Base-by-base conservation (phyloP, 1,139 yeast species). In the Ogataea hybrid region DNA sequence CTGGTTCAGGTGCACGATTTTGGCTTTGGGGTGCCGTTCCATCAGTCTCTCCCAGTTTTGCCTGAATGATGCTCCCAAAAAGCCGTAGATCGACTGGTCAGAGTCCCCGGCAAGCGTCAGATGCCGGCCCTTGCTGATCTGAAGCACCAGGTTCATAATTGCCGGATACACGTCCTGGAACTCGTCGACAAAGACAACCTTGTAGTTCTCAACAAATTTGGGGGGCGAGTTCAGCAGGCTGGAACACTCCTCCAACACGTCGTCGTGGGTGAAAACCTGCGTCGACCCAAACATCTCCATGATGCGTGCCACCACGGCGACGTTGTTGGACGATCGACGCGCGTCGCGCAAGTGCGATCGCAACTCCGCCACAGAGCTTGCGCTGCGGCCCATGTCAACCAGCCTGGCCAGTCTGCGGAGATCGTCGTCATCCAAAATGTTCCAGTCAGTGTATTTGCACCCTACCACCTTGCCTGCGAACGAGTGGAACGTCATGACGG, bases 41-140 rank as follows among this genome's bases (percentile, higher is more conserved):
- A 14, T 14, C 22, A 39, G 17, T 14, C 21, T 22, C 2, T 3
- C 31, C 37, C 37, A 39, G 23, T 39, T 39, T 3, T 22, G 20
- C 4, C n/a, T 15, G 17, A 28, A 33, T 1, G 42, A 33, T 3
- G 42, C 69, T 0, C 88, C 87, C 28, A 81, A 56, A 57, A 84
- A 84, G 22, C 71, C 79, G 57, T 81, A 85, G 17, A 85, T 81
- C 41, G 84, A 75, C 59, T 85, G 95, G 56, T 81, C 71, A 1
- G 80, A 77, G 59, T 85, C 95, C 1, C 94, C 94, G 2, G 88
- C 84, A 17, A 84, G 64, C 0, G 84, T 74, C 12, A 85, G 53
- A 56, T 81, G 88, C 39, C 74, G 71, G 1, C 54, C 51, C 5
- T 47, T 47, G 0, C 68, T 48, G 1, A 82, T 58, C 1, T 59